These are phyloP conservation scores for Coemansia sp. DNA, from an alignment of 192 early-diverging fungal genomes.

Conservation along the genomic window DNA sequence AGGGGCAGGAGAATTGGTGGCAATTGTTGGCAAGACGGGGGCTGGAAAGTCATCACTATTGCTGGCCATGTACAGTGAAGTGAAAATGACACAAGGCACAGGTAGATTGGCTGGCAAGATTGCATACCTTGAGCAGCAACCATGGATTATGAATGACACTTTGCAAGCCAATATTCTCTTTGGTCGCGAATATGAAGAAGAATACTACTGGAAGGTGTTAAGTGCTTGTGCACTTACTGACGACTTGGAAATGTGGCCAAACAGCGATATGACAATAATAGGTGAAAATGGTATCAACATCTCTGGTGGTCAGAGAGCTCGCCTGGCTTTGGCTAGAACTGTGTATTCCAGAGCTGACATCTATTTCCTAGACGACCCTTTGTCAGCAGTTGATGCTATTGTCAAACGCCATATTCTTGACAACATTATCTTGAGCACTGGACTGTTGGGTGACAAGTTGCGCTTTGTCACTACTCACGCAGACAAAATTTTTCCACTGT, in stretches of 20 bases:
- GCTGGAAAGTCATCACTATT: slow-evolving; percentile 66
- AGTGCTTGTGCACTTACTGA: slow-evolving; percentile 63
- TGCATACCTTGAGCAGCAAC: slow-evolving; percentile 32
- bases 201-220: slow-evolving; percentile 62
- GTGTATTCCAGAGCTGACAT: slow-evolving; percentile 71
- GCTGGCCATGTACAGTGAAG: slow-evolving; percentile 60
- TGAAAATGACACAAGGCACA: slow-evolving; percentile 37
- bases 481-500: slow-evolving; percentile 24
- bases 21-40: slow-evolving; percentile 63
- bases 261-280: slow-evolving; percentile 69
- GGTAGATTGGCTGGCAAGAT: slow-evolving; percentile 27
- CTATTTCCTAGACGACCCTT: slow-evolving; percentile 70
- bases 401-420: slow-evolving; percentile 68
- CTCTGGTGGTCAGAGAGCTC: slow-evolving; percentile 71
- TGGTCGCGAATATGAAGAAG: slow-evolving; percentile 62
- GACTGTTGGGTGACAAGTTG: slow-evolving; percentile 59
- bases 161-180: slow-evolving; percentile 86
- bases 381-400: slow-evolving; percentile 69
- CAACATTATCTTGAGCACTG: slow-evolving; percentile 57
- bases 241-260: slow-evolving; percentile 65
- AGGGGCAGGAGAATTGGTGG: slow-evolving; percentile 50
- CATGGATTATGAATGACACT: slow-evolving; percentile 55
- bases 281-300: slow-evolving; percentile 73
- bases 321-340: slow-evolving; percentile 65
- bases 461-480: slow-evolving; percentile 51